Conservation (phyloP, 108 stramenopile genomes). For the Phaeodactylum tricornutum region DNA sequence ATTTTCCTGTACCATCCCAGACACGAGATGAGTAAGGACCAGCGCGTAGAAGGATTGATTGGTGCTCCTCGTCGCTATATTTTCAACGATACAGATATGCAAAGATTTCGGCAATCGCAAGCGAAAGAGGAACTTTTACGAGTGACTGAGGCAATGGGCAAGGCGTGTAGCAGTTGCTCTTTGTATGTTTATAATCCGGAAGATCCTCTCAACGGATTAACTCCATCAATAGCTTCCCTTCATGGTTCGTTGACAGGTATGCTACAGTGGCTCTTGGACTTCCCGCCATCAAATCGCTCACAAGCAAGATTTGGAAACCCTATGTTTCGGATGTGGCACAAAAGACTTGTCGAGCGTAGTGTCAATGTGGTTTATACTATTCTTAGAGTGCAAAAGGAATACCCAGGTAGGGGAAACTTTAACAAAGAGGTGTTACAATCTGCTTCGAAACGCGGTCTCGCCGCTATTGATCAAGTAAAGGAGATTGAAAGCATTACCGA, state of each 20-base stretch:
- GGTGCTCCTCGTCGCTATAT: constrained; percentile 54
- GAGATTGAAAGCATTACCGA: not conserved
- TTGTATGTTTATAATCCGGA: constrained; percentile 26
- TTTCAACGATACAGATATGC: constrained; percentile 71
- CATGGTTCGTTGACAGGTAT: constrained; percentile 60
- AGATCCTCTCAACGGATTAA: constrained; percentile 37
- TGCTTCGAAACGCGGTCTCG: constrained; percentile 40
- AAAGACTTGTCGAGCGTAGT: constrained; percentile 45
- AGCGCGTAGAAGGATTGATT: too few species aligned
- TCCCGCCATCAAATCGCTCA: constrained; percentile 41
- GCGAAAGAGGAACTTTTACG: constrained; percentile 49
- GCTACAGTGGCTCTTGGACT: constrained; percentile 56
- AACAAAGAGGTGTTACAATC: constrained; percentile 15
- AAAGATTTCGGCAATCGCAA: constrained; percentile 43
- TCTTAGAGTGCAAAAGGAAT: constrained; percentile 30
- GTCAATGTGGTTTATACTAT: constrained; percentile 36
- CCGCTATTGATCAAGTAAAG: constrained; percentile 29
- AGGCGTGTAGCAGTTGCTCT: constrained; percentile 32
- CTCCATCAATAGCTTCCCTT: constrained; percentile 67
- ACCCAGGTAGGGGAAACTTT: constrained; percentile 6
- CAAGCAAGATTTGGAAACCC: constrained; percentile 76
- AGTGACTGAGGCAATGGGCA: constrained; percentile 66
- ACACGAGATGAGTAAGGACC: too few species aligned
- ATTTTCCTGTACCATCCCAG: too few species aligned
- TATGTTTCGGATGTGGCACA: constrained; percentile 66